Conservation (phyloP, 2,329 filamentous ascomycete species). For the Ceratocystis ficicola region DNA sequence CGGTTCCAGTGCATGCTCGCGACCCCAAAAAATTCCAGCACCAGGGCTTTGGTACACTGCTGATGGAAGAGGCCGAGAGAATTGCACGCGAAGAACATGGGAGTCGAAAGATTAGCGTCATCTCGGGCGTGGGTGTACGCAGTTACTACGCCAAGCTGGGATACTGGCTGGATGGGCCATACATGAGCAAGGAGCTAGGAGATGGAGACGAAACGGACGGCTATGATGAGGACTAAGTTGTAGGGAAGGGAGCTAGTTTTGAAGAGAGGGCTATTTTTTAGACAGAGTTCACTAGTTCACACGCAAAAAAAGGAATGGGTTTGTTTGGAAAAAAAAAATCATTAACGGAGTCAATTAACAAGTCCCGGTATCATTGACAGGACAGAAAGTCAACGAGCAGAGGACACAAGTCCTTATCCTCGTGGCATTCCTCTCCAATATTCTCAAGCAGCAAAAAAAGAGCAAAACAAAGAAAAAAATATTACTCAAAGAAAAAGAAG, state of each 20-base stretch:
- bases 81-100: slow-evolving; percentile 92
- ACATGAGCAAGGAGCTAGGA: slow-evolving; percentile 46
- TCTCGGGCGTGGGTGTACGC: slow-evolving; percentile 91
- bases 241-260: background rate
- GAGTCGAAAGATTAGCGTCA: slow-evolving; percentile 88
- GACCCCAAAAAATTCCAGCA: slow-evolving; percentile 97
- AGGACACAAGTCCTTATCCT: slow-evolving; percentile 4
- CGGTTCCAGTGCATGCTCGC: slow-evolving; percentile 90
- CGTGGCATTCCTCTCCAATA: background rate
- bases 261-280: slow-evolving; percentile 20
- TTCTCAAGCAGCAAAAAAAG: background rate
- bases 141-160: slow-evolving; percentile 91
- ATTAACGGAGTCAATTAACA: slow-evolving; percentile 9
- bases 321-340: background rate
- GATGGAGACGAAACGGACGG: slow-evolving; percentile 9
- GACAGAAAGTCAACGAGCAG: slow-evolving; percentile 5
- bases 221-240: slow-evolving; percentile 15
- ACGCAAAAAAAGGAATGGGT: background rate
- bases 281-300: background rate
- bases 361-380: slow-evolving; percentile 11
- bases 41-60: slow-evolving; percentile 84
- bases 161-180: slow-evolving; percentile 86
- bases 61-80: slow-evolving; percentile 96
- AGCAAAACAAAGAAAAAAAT: slow-evolving; percentile 14
- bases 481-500: slow-evolving; percentile 13